Conservation (phyloP, 352 stramenopile genomes). For the Nothophytophthora sp. region DNA sequence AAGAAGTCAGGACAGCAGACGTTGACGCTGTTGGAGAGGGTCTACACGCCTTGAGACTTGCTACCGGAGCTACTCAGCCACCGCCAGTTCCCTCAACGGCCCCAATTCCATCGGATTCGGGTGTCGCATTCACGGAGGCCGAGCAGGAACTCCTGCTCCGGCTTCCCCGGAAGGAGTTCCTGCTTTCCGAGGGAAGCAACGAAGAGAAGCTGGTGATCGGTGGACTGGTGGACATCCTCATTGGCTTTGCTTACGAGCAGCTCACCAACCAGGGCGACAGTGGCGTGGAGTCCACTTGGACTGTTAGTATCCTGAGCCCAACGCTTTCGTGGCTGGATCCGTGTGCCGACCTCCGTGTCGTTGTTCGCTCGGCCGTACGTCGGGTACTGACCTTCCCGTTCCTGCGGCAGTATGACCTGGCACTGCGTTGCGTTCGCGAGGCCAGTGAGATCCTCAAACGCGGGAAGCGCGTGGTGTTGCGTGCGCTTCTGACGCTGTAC, state of each 20-base stretch:
- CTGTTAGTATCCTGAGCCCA: constrained; percentile 93
- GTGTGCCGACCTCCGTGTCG: constrained; percentile 47
- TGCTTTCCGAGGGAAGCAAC: constrained; percentile 53
- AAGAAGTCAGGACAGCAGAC: constrained; percentile 34
- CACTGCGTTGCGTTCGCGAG: constrained; percentile 78
- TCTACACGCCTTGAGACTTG: constrained; percentile 25
- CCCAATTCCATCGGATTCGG: constrained; percentile 1
- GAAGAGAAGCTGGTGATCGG: constrained; percentile 72
- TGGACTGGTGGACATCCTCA: constrained; percentile 93
- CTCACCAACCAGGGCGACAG: constrained; percentile 95
- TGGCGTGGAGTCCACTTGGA: constrained; percentile 97
- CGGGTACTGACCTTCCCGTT: constrained; percentile 97
- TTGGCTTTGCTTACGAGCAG: constrained; percentile 96
- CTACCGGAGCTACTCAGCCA: constrained; percentile 3
- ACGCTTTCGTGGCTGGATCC: constrained; percentile 95
- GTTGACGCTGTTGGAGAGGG: constrained; percentile 20
- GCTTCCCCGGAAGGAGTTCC: constrained; percentile 80
- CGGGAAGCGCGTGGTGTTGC: constrained; percentile 90
- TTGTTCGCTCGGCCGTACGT: constrained; percentile 79
- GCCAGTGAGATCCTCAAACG: constrained; percentile 82
- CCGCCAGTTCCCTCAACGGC: background rate
- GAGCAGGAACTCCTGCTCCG: constrained; percentile 79
- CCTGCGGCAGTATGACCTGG: constrained; percentile 92
- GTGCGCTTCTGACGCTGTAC: constrained; percentile 91
- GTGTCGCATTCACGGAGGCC: constrained; percentile 42